Conservation (phyloP, 495 filamentous ascomycete genomes). For the Hypoxylon cercidicola region DNA sequence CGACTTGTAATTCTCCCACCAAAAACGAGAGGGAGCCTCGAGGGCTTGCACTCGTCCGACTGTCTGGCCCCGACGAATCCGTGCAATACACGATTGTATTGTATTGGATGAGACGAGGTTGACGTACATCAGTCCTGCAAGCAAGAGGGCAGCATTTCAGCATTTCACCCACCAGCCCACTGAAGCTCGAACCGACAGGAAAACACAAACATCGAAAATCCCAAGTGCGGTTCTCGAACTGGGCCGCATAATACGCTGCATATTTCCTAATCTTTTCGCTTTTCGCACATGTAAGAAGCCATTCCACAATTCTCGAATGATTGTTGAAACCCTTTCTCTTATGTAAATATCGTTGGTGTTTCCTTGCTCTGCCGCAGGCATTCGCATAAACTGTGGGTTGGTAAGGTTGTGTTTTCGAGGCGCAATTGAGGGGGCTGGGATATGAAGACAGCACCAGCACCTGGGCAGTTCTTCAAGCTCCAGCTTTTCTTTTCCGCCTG, state of each 20-base stretch:
- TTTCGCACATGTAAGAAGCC: slow-evolving; percentile 20
- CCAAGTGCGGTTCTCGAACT: slow-evolving; percentile 15
- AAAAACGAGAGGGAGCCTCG: slow-evolving; percentile 36
- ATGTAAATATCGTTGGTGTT: slow-evolving; percentile 2
- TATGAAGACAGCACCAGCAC: slow-evolving; percentile 9
- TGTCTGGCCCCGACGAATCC: slow-evolving; percentile 17
- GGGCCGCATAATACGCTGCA: slow-evolving; percentile 11
- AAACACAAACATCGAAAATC: slow-evolving; percentile 6
- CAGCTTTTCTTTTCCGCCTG: slow-evolving; percentile 9
- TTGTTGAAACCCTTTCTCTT: slow-evolving; percentile 1
- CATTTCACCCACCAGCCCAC: slow-evolving; percentile 21
- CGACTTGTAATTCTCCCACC: slow-evolving; percentile 25
- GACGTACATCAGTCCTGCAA: slow-evolving; percentile 30
- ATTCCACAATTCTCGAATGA: slow-evolving; percentile 13
- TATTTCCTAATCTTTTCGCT: slow-evolving; percentile 4
- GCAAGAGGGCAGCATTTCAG: slow-evolving; percentile 25
- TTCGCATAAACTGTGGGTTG: slow-evolving; percentile 19
- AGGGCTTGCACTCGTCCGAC: slow-evolving; percentile 34
- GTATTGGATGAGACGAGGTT: slow-evolving; percentile 35
- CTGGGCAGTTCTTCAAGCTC: slow-evolving; percentile 1
- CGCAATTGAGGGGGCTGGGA: slow-evolving; percentile 44
- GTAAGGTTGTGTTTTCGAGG: slow-evolving; percentile 25
- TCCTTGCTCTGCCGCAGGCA: slow-evolving; percentile 4
- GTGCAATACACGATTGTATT: slow-evolving; percentile 23
- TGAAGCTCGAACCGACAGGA: slow-evolving; percentile 1